These are phyloP conservation scores for Pyricularia sp. DNA, from an alignment of 2,329 filamentous ascomycete genomes.

Conservation along the genomic window DNA sequence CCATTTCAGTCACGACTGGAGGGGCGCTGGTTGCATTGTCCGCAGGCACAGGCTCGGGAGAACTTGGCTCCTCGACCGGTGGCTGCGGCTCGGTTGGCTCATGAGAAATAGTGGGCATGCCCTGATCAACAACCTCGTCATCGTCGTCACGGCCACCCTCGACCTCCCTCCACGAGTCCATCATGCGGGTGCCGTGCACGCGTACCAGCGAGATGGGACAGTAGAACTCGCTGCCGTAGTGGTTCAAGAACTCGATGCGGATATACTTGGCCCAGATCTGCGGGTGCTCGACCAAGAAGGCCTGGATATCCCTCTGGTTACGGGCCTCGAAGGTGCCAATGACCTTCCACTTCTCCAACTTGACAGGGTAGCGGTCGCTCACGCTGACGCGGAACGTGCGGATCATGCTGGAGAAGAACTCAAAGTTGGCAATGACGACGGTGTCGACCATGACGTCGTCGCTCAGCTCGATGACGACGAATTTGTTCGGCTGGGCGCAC, in stretches of 20 bases:
- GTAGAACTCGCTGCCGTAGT: conserved; percentile 95
- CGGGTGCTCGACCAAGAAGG: conserved; percentile 88
- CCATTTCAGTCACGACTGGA: conserved; percentile 9
- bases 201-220: conserved; percentile 85
- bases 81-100: conserved; percentile 20
- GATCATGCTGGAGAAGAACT: conserved; percentile 98
- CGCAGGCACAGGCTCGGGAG: background rate
- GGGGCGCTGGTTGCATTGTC: conserved; percentile 1
- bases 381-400: conserved; percentile 85
- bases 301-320: conserved; percentile 88
- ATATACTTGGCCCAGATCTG: conserved; percentile 94
- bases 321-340: conserved; percentile 82
- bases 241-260: conserved; percentile 80
- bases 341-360: conserved; percentile 83
- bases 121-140: conserved; percentile 31
- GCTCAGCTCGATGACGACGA: conserved; percentile 88
- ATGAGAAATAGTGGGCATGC: conserved; percentile 3
- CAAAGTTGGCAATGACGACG: conserved; percentile 93
- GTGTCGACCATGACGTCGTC: conserved; percentile 84
- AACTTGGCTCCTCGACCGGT: conserved; percentile 9
- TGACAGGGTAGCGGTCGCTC: conserved; percentile 89
- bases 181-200: conserved; percentile 92
- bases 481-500: conserved; percentile 81
- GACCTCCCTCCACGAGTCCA: conserved; percentile 84
- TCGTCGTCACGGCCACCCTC: conserved; percentile 59